Conservation (phyloP, 2,329 filamentous ascomycete genomes). For the Coniochaeta hoffmannii region DNA sequence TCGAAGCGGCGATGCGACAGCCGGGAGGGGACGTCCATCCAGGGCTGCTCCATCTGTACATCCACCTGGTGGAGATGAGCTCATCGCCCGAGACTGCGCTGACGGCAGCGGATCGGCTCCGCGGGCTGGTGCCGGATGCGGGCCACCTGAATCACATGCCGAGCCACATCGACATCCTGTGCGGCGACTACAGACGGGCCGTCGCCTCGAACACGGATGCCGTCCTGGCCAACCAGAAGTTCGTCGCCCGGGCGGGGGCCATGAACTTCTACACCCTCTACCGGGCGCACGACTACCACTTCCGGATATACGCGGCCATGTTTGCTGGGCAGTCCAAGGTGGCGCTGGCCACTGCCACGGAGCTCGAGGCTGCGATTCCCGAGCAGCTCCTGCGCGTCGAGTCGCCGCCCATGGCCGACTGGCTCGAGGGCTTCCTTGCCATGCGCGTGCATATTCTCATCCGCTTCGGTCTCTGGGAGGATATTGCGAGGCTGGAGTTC, state of each 20-base stretch:
- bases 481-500: constrained; percentile 49
- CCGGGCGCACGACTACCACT: constrained; percentile 67
- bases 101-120: constrained; percentile 14
- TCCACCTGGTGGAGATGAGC: constrained; percentile 27
- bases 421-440: constrained; percentile 63
- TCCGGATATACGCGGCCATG: constrained; percentile 71
- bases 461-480: constrained; percentile 66
- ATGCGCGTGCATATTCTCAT: constrained; percentile 64
- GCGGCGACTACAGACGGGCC: constrained; percentile 62
- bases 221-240: constrained; percentile 61
- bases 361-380: constrained; percentile 55
- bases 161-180: constrained; percentile 65
- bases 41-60: constrained; percentile 57
- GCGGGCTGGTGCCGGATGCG: constrained; percentile 24
- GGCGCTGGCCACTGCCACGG: constrained; percentile 51
- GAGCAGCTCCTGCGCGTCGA: constrained; percentile 55
- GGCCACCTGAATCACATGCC: constrained; percentile 74
- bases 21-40: constrained; percentile 43
- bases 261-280: constrained; percentile 73
- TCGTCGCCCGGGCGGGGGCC: constrained; percentile 48
- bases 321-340: constrained; percentile 59
- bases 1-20: constrained; percentile 50
- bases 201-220: constrained; percentile 61
- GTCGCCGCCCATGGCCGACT: constrained; percentile 71
- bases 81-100: constrained; percentile 14